Evolutionary conservation across 2,329 filamentous ascomycete species (phyloP), one percentile per base, ranked within the genome.

Genomic region (Fusarium sp.): DNA sequence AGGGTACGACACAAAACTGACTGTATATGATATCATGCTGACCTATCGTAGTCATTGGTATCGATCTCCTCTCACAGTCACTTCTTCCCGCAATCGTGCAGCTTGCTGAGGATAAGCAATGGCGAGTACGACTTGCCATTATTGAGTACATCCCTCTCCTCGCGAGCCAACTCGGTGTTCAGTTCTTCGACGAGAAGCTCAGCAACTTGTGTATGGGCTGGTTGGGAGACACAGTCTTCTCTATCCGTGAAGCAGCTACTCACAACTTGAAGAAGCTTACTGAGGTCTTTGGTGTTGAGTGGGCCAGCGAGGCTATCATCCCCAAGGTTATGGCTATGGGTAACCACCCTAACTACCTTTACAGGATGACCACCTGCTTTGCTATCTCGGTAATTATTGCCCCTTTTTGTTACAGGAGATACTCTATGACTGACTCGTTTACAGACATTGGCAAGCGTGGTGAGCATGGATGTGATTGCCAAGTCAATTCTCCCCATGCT

Each of bases 311-410:
- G 78, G 94, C 94, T 45, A 99, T 99, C 76, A 97, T 99, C 73
- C 96, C 96, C 63, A 98, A 98, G 84, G 96, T 99, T 69, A 96
- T 97, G 87, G 92, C 92, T 36, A 98, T 99, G 96, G 96, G 96
- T 62, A 92, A 93, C 77, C 96, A 99, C 79, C 93, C 95, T 64
- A 99, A 99, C 83, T 99, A 99, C 79, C 90, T 99, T 52, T 99
- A 99, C 87, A 89, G 96, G 78, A 99, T 99, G 96, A 99, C 96
- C 11, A 99, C 96, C n/a, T 98, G 95, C 83, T 99, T 99, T 79
- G 96, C 96, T 66, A 96, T 99, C 71, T 95, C 94, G 74, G 96
- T 99, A 87, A 85, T 92, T 87, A 53, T 25, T 11, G 4, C 7
- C 11, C 9, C 13, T 18, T n/a, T 36, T 27, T 46, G 41, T n/a